These are phyloP conservation scores for Fusarium ramigenum DNA, from an alignment of 2,329 filamentous ascomycete genomes.

Conservation along the genomic window DNA sequence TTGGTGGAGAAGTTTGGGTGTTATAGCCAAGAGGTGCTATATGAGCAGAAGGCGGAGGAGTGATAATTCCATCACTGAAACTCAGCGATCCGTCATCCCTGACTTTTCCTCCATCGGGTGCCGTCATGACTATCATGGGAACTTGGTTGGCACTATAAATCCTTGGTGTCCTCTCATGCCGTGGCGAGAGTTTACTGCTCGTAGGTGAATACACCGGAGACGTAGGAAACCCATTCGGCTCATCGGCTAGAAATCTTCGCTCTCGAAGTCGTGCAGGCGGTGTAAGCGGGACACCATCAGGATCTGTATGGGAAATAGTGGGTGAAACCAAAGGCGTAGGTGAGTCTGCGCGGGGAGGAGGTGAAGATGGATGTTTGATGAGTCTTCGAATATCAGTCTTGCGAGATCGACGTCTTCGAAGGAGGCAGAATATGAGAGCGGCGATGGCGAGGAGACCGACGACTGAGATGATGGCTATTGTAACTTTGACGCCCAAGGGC, in stretches of 20 bases:
- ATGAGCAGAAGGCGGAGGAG: constrained; percentile 14
- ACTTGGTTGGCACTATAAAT: constrained; percentile 19
- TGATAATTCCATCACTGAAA: constrained; percentile 3
- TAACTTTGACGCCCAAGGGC: constrained; percentile 54
- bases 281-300: constrained; percentile 46
- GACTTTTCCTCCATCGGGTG: constrained; percentile 12
- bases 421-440: constrained; percentile 50
- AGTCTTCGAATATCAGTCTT: constrained; percentile 13
- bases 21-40: neutral
- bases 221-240: constrained; percentile 46
- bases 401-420: constrained; percentile 44
- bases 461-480: constrained; percentile 55
- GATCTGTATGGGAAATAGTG: constrained; percentile 39
- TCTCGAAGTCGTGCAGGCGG: constrained; percentile 61
- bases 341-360: constrained; percentile 45
- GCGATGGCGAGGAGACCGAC: constrained; percentile 52
- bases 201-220: constrained; percentile 52
- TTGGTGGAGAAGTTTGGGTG: constrained; percentile 17
- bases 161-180: constrained; percentile 41
- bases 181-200: constrained; percentile 49
- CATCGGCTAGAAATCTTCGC: constrained; percentile 48
- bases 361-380: constrained; percentile 38
- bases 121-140: constrained; percentile 31
- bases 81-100: neutral
- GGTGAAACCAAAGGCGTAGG: constrained; percentile 56